A percentile compares a stretch with the other conserved stretches of the same genome.
Conservation (phyloP, 371 early-diverging fungal species). For the Neoconidiobolus thromboides region DNA sequence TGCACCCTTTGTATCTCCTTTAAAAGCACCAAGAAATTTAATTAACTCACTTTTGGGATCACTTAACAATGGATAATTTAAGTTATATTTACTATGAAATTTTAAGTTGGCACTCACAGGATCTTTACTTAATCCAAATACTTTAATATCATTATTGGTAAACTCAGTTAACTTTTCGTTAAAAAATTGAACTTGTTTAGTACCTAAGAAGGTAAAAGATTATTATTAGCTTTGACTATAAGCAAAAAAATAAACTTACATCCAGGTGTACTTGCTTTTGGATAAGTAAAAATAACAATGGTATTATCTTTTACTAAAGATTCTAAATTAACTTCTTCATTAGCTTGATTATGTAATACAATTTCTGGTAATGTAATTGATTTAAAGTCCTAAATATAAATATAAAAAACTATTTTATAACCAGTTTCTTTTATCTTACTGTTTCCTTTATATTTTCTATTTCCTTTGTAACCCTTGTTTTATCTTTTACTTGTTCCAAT, state of each 20-base stretch:
- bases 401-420: no score
- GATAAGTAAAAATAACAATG: slow-evolving; percentile 2
- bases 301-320: not conserved
- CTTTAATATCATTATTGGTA: not conserved
- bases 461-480: no score
- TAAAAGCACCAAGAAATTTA: not conserved
- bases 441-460: no score
- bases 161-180: not conserved
- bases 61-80: not conserved
- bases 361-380: no score
- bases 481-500: no score
- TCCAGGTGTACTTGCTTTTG: slow-evolving; percentile 1
- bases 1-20: not conserved
- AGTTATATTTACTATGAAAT: not conserved
- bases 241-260: not conserved
- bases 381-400: no score
- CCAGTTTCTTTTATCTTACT: no score
- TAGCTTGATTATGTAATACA: no score
- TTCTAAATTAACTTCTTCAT: no score
- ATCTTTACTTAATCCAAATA: not conserved
- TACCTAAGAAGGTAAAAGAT: not conserved
- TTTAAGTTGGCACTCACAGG: not conserved
- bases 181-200: slow-evolving; percentile 2
- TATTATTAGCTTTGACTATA: not conserved
- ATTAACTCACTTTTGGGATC: not conserved